A percentile compares a stretch with the other conserved stretches of the same genome.
Conservation (phyloP, 108 stramenopile species). For the Pseudonitzschia multiseries region DNA sequence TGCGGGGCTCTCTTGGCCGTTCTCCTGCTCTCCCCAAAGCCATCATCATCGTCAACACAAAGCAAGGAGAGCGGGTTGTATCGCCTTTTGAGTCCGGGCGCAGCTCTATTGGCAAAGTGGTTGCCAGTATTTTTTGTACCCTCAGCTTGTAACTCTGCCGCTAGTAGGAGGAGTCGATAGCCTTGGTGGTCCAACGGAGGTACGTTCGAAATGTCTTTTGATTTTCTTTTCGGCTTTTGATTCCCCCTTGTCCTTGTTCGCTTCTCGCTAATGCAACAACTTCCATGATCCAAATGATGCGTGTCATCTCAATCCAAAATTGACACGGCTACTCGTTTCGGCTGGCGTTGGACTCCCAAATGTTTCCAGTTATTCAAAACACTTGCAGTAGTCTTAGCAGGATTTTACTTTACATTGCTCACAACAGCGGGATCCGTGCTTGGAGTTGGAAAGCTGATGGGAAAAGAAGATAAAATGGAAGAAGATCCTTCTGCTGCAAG, state of each 20-base stretch:
- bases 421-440: constrained; percentile 70
- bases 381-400: constrained; percentile 58
- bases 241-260: too few relatives aligned
- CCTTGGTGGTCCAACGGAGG: constrained; percentile 48
- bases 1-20: constrained; percentile 61
- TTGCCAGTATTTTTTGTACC: constrained; percentile 84
- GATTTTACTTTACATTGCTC: constrained; percentile 76
- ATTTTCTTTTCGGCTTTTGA: too few relatives aligned
- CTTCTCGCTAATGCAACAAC: too few relatives aligned
- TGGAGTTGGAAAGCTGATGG: constrained; percentile 43
- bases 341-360: too few relatives aligned
- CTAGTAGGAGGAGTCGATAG: constrained; percentile 48
- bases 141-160: constrained; percentile 65
- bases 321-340: too few relatives aligned
- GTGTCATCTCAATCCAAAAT: too few relatives aligned
- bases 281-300: too few relatives aligned
- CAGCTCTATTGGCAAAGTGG: constrained; percentile 77
- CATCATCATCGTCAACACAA: not conserved
- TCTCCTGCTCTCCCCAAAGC: constrained; percentile 29
- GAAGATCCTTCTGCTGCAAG: not conserved
- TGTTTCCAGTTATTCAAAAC: constrained; percentile 65
- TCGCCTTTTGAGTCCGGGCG: constrained; percentile 56
- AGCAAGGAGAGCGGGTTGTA: constrained; percentile 36
- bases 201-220: not conserved
- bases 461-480: not conserved